Base-by-base conservation (phyloP, 768 basidiomycete genomes). In the Xanthoconium purpureum region DNA sequence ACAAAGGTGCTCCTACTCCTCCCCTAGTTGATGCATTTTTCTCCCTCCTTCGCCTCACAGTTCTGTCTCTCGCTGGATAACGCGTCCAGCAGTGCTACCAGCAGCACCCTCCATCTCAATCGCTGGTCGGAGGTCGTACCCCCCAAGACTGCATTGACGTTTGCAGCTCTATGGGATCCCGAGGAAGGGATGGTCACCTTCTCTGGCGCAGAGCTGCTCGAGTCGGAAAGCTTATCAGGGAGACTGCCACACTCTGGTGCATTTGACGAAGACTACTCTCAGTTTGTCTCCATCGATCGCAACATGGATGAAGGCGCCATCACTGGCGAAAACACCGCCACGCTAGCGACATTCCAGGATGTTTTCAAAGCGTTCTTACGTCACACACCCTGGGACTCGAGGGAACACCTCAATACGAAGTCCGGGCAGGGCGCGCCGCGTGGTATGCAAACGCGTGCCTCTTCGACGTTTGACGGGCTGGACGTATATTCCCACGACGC, bases 111-210 rank as follows among this genome's bases (percentile, higher is more conserved):
- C 36, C 53, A 55, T n/a, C 58, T 66, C 42, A 66, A 63, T 47
- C 77, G 81, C 36, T 85, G 82, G 84, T 84, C 83, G 14, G 78
- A 83, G 30, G 69, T 84, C 45, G 73, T 83, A 7, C 82, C 83
- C 17, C 81, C 84, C 6, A 78, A 80, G 52, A 71, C 79, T 29
- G 82, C 77, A 3, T 71, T 85, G 57, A 82, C 78, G 3, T 86
- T 86, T 60, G 84, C 81, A 5, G 81, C 82, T 7, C 66, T 84
- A 33, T 86, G 80, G 80, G 82, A 84, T 56, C 78, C 80, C 2
- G 77, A 79, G 1, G 78, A 83, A 7, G 84, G 81, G 35, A 75
- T 84, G 60, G 74, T 84, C 56, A 77, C 78, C 33, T 84, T 85
- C 64, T 83, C 82, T 1, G 80, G 78, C 29, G 75, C 80, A 29